Evolutionary conservation across 2,329 filamentous ascomycete species (phyloP).

Genomic region (Furcasterigmium furcatum): DNA sequence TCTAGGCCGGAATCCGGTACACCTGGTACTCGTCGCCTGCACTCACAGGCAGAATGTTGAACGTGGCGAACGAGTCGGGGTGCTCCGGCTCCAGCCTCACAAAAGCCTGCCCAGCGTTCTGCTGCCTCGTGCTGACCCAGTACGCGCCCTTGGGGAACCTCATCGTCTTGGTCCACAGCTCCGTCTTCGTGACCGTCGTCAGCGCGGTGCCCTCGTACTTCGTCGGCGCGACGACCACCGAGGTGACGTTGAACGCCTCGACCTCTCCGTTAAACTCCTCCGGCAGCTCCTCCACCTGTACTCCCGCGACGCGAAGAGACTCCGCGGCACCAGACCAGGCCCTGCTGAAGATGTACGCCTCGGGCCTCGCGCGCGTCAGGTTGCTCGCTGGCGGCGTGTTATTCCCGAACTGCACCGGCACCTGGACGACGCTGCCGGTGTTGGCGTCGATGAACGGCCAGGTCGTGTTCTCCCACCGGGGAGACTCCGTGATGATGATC

Average conservation of each 20-base stretch:
- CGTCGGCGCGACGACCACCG: constrained; percentile 9
- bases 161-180: constrained; percentile 12
- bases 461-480: constrained; percentile 11
- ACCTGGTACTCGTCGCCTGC: constrained; percentile 25
- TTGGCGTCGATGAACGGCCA: constrained; percentile 21
- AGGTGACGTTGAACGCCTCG: constrained; percentile 2
- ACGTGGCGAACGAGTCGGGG: constrained; percentile 26
- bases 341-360: constrained; percentile 23
- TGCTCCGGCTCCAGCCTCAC: constrained; percentile 26
- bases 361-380: constrained; percentile 22
- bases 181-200: constrained; percentile 17
- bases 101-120: constrained; percentile 24
- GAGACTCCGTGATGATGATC: constrained; percentile 22
- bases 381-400: constrained; percentile 20
- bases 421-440: constrained; percentile 20
- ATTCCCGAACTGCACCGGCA: constrained; percentile 22
- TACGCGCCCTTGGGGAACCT: constrained; percentile 23
- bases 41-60: constrained; percentile 22
- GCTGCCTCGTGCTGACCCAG: constrained; percentile 24
- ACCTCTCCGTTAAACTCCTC: constrained; percentile 14
- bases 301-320: constrained; percentile 17
- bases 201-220: constrained; percentile 23
- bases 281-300: constrained; percentile 18
- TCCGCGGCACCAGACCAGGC: constrained; percentile 23
- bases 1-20: no score